These are phyloP conservation scores for Pseudozyma tsukubaensis DNA, from an alignment of 1,284 basidiomycete genomes.

Conservation along the genomic window DNA sequence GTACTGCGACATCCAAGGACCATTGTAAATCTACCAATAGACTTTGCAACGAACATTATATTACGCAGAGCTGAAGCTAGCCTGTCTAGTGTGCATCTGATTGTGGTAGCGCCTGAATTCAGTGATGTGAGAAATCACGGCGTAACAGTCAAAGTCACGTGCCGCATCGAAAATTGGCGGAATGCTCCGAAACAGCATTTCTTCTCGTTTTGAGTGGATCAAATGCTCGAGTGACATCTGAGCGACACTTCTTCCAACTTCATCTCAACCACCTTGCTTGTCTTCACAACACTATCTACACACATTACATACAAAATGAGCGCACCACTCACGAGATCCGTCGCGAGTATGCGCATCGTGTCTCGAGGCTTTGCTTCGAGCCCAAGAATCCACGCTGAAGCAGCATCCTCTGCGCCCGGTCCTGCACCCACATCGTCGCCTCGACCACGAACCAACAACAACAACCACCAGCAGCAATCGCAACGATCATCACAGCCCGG, in stretches of 20 bases:
- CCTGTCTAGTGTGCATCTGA: background rate
- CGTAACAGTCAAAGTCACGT: background rate
- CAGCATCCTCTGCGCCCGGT: constrained; percentile 5
- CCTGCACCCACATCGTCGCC: constrained; percentile 5
- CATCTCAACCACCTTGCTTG: background rate
- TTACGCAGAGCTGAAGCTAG: background rate
- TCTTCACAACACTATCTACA: background rate
- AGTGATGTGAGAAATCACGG: background rate
- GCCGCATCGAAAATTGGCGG: background rate
- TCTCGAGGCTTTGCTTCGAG: constrained; percentile 23
- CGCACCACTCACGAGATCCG: constrained; percentile 1
- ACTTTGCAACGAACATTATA: background rate
- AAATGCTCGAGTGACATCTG: too few relatives aligned
- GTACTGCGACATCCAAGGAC: constrained; percentile 47
- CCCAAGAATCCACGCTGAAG: constrained; percentile 12
- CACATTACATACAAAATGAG: constrained; percentile 2
- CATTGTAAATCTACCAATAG: constrained; percentile 20
- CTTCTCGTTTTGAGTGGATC: too few relatives aligned
- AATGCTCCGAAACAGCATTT: background rate
- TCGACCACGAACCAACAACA: constrained; percentile 21
- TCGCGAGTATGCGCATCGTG: constrained; percentile 4
- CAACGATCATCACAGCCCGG: constrained; percentile 12
- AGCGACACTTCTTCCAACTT: background rate
- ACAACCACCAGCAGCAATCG: background rate
- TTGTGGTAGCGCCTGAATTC: background rate